Evolutionary conservation across 805 yeast genomes (phyloP).

Genomic region (Sugiyamaella chiloensis): DNA sequence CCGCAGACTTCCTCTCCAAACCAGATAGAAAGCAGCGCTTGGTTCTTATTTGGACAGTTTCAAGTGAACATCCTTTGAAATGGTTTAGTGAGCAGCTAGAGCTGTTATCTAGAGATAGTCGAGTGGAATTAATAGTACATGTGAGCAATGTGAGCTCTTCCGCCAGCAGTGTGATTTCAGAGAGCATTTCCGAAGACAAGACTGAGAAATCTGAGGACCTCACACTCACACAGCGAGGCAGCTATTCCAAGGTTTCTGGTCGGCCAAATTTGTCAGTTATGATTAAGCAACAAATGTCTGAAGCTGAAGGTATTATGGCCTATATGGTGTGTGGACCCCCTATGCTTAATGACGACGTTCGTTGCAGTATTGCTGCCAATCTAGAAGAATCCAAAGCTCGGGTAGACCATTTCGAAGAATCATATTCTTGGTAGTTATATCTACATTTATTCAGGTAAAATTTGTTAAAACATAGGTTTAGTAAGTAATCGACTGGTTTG

Average conservation of each 20-base stretch:
- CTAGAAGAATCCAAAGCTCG: conserved; percentile 43
- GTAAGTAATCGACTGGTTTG: no score
- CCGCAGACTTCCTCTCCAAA: conserved; percentile 17
- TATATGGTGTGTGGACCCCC: conserved; percentile 65
- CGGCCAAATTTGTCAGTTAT: conserved; percentile 52
- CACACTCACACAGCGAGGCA: not conserved
- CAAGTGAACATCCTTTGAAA: conserved; percentile 27
- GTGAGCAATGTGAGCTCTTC: conserved; percentile 25
- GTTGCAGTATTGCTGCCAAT: conserved; percentile 45
- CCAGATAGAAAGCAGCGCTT: conserved; percentile 17
- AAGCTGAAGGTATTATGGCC: conserved; percentile 43
- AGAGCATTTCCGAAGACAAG: not conserved
- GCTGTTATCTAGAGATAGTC: conserved; percentile 23
- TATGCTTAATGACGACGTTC: conserved; percentile 51
- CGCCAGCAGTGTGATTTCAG: conserved; percentile 1
- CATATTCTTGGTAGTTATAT: conserved; percentile 57
- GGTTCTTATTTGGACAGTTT: conserved; percentile 33
- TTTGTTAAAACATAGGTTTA: no score
- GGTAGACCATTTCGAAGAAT: conserved; percentile 68
- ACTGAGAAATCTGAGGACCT: not conserved
- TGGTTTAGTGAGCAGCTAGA: conserved; percentile 33
- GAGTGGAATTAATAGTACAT: conserved; percentile 34
- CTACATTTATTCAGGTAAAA: no score
- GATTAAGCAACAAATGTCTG: conserved; percentile 46
- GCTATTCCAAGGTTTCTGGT: not conserved